These are phyloP conservation scores for Chalciporus piperatus DNA, from an alignment of 768 basidiomycete species.

Conservation along the genomic window DNA sequence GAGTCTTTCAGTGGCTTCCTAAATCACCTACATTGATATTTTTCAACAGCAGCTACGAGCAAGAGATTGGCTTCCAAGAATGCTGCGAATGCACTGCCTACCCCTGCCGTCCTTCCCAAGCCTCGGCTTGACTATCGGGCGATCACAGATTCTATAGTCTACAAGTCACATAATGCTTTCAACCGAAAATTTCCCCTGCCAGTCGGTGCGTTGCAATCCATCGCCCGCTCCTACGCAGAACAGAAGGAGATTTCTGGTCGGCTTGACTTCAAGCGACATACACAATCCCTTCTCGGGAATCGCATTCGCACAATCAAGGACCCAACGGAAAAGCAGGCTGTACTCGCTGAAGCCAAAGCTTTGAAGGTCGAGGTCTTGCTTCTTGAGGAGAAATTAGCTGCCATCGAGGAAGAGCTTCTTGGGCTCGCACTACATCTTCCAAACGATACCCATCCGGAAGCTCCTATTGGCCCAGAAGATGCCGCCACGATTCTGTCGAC, in stretches of 20 bases:
- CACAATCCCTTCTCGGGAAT: slow-evolving; percentile 65
- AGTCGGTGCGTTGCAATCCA: slow-evolving; percentile 55
- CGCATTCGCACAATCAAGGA: slow-evolving; percentile 52
- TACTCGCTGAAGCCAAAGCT: slow-evolving; percentile 55
- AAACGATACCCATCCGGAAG: slow-evolving; percentile 81
- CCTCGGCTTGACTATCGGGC: slow-evolving; percentile 76
- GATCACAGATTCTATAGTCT: slow-evolving; percentile 67
- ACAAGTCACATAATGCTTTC: slow-evolving; percentile 69
- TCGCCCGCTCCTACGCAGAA: slow-evolving; percentile 62
- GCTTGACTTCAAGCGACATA: slow-evolving; percentile 63
- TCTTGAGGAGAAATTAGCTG: slow-evolving; percentile 52
- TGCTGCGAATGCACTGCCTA: slow-evolving; percentile 2
- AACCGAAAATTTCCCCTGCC: slow-evolving; percentile 65
- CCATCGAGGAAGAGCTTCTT: slow-evolving; percentile 59
- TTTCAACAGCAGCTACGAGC: neutral
- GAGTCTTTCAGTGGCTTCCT: too few relatives aligned
- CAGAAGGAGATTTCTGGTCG: slow-evolving; percentile 54
- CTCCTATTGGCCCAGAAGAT: slow-evolving; percentile 75
- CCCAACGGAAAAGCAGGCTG: slow-evolving; percentile 42
- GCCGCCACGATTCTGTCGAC: slow-evolving; percentile 64
- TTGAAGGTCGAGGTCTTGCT: slow-evolving; percentile 60
- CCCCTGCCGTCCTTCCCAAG: slow-evolving; percentile 49
- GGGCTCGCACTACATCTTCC: slow-evolving; percentile 74
- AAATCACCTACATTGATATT: neutral
- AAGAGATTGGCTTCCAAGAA: slow-evolving; percentile 24